Evolutionary conservation across 495 filamentous ascomycete genomes (phyloP).

Genomic region (Daldinia decipiens): DNA sequence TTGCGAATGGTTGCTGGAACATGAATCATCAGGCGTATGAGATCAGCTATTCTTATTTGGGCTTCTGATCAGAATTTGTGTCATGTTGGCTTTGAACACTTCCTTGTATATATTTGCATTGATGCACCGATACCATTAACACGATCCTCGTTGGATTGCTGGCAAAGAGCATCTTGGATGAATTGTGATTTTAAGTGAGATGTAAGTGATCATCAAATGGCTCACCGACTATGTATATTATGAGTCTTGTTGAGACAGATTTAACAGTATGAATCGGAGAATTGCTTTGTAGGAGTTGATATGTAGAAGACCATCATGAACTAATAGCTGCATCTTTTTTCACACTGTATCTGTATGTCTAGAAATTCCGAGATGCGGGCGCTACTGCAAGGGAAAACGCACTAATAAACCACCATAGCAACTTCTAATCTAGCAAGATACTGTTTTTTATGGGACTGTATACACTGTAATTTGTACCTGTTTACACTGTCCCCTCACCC

Average conservation of each 20-base stretch:
- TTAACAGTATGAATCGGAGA: no score
- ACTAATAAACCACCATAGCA: background rate
- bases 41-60: background rate
- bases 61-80: slow-evolving; percentile 8
- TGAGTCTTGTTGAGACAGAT: no score
- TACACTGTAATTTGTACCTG: slow-evolving; percentile 23
- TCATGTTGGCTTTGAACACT: slow-evolving; percentile 1
- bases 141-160: slow-evolving; percentile 1
- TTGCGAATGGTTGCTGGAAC: slow-evolving; percentile 1
- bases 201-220: background rate
- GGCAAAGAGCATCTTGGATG: background rate
- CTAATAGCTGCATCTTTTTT: background rate
- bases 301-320: background rate
- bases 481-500: slow-evolving; percentile 29
- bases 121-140: slow-evolving; percentile 14
- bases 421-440: background rate
- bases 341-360: slow-evolving; percentile 18
- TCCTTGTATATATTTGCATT: slow-evolving; percentile 26
- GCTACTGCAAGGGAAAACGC: background rate
- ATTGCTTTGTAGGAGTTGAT: background rate
- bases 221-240: no score
- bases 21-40: background rate
- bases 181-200: background rate
- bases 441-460: slow-evolving; percentile 2
- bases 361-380: slow-evolving; percentile 12